Evolutionary conservation across 2,329 filamentous ascomycete species (phyloP).

Genomic region (Triangularia verruculosa): DNA sequence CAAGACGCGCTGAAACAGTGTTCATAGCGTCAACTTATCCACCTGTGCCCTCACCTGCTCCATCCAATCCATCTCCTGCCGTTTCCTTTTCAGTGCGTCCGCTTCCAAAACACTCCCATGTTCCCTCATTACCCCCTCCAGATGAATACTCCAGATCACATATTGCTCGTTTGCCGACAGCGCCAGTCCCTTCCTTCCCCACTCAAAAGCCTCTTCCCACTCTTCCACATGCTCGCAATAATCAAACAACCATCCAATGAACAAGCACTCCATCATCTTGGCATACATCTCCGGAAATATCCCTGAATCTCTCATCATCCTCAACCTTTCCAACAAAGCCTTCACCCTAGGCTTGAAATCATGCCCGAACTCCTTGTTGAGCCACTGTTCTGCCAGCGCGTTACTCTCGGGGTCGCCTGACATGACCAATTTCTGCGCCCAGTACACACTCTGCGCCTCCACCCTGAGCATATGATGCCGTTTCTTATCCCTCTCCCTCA

Average conservation of each 20-base stretch:
- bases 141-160: constrained; percentile 26
- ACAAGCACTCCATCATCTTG: constrained; percentile 24
- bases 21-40: constrained; percentile 15
- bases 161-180: constrained; percentile 26
- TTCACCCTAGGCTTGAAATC: constrained; percentile 20
- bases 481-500: constrained; percentile 2
- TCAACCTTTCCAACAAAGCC: constrained; percentile 6
- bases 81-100: constrained; percentile 19
- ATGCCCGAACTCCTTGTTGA: constrained; percentile 13
- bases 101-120: constrained; percentile 22
- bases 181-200: constrained; percentile 20
- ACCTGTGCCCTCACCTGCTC: constrained; percentile 25
- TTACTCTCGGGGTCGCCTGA: constrained; percentile 17
- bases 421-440: constrained; percentile 27
- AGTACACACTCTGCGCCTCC: constrained; percentile 26
- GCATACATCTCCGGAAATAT: constrained; percentile 15
- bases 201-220: constrained; percentile 24
- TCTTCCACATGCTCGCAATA: constrained; percentile 25
- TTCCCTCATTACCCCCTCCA: constrained; percentile 26
- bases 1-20: neutral
- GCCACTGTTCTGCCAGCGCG: constrained; percentile 23
- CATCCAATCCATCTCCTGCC: constrained; percentile 23
- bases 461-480: constrained; percentile 26
- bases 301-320: constrained; percentile 1
- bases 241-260: constrained; percentile 26